Conservation (phyloP, 345 rosid genomes). For the Cardiospermum halicacabum region DNA sequence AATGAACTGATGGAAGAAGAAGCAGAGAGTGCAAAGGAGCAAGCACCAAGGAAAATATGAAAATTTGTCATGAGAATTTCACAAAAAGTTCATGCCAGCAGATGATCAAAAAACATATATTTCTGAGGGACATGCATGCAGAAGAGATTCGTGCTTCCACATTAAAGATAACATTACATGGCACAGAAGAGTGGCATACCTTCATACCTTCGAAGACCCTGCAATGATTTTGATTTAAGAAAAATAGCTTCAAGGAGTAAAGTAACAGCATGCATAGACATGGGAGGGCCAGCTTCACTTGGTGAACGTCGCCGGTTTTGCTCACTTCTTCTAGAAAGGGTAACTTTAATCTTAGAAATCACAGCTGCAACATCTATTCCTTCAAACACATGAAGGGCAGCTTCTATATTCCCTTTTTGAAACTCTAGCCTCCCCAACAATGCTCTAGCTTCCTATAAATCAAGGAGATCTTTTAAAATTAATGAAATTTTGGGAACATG, state of each 20-base stretch:
- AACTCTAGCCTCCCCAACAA: constrained; percentile 67
- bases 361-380: constrained; percentile 57
- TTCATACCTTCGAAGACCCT: constrained; percentile 51
- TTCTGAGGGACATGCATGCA: background rate
- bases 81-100: background rate
- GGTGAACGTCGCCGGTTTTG: constrained; percentile 39
- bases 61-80: background rate
- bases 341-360: constrained; percentile 44
- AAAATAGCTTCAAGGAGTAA: constrained; percentile 61
- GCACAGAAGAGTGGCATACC: constrained; percentile 28
- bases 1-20: background rate
- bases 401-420: constrained; percentile 65
- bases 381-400: constrained; percentile 67
- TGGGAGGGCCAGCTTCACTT: constrained; percentile 34
- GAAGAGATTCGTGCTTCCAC: background rate
- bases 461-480: constrained; percentile 6
- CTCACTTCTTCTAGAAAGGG: constrained; percentile 47
- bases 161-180: background rate
- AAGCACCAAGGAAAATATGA: background rate
- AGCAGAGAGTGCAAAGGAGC: background rate
- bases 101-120: background rate
- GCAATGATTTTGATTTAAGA: constrained; percentile 64
- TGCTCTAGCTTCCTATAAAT: constrained; percentile 71
- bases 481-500: constrained; percentile 9
- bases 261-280: constrained; percentile 66